Evolutionary conservation across 78 protist species (phyloP), one percentile per base, ranked within the genome.

Genomic region (Goniomonas avonlea): DNA sequence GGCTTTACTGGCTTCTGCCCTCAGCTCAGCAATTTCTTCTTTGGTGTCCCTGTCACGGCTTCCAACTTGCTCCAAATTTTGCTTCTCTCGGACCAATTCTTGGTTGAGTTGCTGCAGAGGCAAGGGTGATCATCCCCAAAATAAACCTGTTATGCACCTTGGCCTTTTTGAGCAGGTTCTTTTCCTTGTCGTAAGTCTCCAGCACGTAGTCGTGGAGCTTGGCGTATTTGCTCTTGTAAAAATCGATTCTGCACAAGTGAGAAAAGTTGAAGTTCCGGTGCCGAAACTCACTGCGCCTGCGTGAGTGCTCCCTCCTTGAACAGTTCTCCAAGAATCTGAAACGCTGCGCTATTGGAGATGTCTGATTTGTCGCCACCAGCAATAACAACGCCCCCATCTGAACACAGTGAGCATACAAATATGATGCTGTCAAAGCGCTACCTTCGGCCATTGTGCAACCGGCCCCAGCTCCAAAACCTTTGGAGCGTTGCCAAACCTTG

Each of bases 161-260:
- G 13, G 85, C 85, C 29, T 60, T 55, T n/a, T 11, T 0, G 38
- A 69, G 55, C 15, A 80, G 79, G 17, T 27, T 71, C 39, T 53
- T 61, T 41, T 80, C 85, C 31, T 80, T 70, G n/a, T 80, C 85
- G 56, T 80, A 80, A 1, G 77, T 80, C 31, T 35, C 18, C 47
- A 80, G 59, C 38, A 80, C 85, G 27, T 38, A 50, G 11, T 69
- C 80, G 69, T 69, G 70, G 21, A 80, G 58, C 69, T 80, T 80
- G 21, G 85, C 53, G 18, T 45, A 80, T 43, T 80, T 80, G 85
- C 61, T 34, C 71, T 80, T 71, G 79, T 68, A 70, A 1, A 70
- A 45, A 40, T 59, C 39, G 11, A 38, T 31, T 43, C 53, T 65
- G 73, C 53, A 34, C n/a, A 2, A 29, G 18, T 2, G 43, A 2